Evolutionary conservation across 1,139 yeast species (phyloP).

Genomic region (Candida albicans): DNA sequence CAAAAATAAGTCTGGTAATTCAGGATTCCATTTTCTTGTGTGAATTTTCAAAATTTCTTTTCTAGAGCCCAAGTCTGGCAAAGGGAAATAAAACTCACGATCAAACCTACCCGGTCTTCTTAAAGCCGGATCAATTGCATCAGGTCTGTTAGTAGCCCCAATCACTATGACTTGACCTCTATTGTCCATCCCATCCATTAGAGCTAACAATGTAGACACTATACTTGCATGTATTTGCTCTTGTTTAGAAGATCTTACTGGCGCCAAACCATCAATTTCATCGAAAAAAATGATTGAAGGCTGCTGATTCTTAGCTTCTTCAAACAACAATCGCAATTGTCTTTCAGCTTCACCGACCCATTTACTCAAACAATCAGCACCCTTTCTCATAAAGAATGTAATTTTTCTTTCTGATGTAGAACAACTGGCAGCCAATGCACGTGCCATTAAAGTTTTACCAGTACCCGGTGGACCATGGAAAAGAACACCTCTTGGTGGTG

Average conservation of each 20-base stretch:
- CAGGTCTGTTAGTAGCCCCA: conserved; percentile 98
- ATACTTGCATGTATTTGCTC: conserved; percentile 98
- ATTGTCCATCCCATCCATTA: conserved; percentile 99
- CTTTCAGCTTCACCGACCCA: conserved; percentile 99
- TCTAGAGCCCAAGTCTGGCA: conserved; percentile 83
- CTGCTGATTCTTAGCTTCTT: conserved; percentile 94
- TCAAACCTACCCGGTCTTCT: conserved; percentile 98
- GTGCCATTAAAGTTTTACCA: conserved; percentile 96
- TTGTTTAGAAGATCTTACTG: conserved; percentile 94
- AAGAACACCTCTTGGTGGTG: conserved; percentile 96
- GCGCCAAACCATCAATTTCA: conserved; percentile 97
- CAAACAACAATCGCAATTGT: conserved; percentile 83
- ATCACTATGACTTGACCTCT: conserved; percentile 95
- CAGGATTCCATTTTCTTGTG: conserved; percentile 87
- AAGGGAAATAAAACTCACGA: conserved; percentile 92
- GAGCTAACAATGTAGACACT: conserved; percentile 87
- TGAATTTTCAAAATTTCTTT: conserved; percentile 78
- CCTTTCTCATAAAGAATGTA: conserved; percentile 97
- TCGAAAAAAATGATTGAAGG: conserved; percentile 95
- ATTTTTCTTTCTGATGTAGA: conserved; percentile 80
- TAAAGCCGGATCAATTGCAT: conserved; percentile 94
- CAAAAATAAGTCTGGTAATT: conserved; percentile 56
- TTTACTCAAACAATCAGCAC: conserved; percentile 95
- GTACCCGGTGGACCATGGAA: conserved; percentile 99
- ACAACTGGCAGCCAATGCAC: conserved; percentile 95